Conservation (phyloP, 139 green algal genomes). For the Haematococcus sp. region DNA sequence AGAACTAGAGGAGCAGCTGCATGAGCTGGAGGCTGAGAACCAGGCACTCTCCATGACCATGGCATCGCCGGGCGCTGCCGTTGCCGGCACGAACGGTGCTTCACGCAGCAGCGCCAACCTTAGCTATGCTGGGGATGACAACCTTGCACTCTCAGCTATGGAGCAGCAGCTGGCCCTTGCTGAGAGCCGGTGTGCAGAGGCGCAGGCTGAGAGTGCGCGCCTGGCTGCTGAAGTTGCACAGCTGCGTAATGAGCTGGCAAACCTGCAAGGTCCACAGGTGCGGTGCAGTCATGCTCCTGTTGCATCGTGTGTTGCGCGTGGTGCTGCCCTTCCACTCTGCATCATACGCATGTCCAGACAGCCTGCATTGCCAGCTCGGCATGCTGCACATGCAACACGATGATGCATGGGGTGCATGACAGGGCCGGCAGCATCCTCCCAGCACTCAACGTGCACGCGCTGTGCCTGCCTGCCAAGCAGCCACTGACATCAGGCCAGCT, state of each 20-base stretch:
- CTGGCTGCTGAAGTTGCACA: background rate
- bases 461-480: too few relatives aligned
- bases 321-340: too few relatives aligned
- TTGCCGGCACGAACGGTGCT: background rate
- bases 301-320: too few relatives aligned
- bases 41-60: background rate
- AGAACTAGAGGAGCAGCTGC: background rate
- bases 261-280: too few relatives aligned
- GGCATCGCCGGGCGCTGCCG: background rate
- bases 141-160: background rate
- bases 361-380: too few relatives aligned
- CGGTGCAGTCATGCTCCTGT: background rate
- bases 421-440: too few relatives aligned
- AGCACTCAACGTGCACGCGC: too few relatives aligned
- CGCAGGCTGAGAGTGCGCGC: background rate
- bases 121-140: background rate
- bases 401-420: too few relatives aligned
- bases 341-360: too few relatives aligned
- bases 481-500: too few relatives aligned
- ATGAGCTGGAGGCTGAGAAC: constrained; percentile 8
- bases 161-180: constrained; percentile 6
- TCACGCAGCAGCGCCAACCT: background rate
- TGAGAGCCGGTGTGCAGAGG: background rate
- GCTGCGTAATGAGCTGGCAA: constrained; percentile 1
- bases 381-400: too few relatives aligned